Evolutionary conservation across 257 asterid species (phyloP).

Genomic region (Knoxia roxburghii): DNA sequence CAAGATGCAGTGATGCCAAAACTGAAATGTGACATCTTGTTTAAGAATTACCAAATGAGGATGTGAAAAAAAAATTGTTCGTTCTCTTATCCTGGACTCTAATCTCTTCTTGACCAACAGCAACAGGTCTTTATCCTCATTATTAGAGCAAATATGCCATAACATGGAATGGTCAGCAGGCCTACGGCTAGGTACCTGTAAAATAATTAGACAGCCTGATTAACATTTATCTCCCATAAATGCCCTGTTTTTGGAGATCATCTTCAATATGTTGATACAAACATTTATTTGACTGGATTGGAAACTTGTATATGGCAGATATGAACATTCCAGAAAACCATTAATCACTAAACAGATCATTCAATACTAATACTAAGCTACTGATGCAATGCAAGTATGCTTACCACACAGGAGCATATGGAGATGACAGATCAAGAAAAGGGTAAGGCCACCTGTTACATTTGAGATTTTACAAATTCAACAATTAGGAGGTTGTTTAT

Average conservation of each 20-base stretch:
- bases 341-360: too few species aligned
- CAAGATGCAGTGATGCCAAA: not conserved
- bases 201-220: constrained; percentile 6
- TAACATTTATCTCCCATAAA: not conserved
- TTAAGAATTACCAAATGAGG: too few species aligned
- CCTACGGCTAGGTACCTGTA: constrained; percentile 64
- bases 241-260: not conserved
- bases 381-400: constrained; percentile 3
- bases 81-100: not conserved
- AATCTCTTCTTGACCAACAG: constrained; percentile 12
- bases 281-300: not conserved
- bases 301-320: not conserved
- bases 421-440: constrained; percentile 28
- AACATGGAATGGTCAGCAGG: constrained; percentile 53
- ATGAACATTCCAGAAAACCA: too few species aligned
- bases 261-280: not conserved
- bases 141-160: constrained; percentile 36
- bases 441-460: constrained; percentile 31
- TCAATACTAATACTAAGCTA: too few species aligned
- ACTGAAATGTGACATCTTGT: constrained; percentile 3
- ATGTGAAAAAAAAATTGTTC: too few species aligned
- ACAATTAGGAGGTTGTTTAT: too few species aligned
- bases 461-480: too few species aligned
- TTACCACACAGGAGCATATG: constrained; percentile 67
- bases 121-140: constrained; percentile 33